These are phyloP conservation scores for Spinellus fusiger DNA, from an alignment of 192 early-diverging fungal genomes.

Conservation along the genomic window DNA sequence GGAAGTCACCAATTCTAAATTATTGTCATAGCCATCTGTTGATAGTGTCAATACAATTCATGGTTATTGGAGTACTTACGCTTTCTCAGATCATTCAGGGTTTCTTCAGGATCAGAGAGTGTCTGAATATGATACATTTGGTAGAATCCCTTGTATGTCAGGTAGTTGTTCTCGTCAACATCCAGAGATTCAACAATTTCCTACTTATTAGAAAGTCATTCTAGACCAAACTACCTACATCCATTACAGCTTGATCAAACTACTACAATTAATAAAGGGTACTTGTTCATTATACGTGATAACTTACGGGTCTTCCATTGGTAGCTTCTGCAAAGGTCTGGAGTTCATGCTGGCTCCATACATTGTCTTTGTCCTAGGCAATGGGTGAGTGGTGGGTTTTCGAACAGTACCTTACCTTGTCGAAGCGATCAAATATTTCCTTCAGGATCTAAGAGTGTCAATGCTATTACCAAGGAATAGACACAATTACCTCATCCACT, in stretches of 20 bases:
- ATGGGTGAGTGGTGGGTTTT: background rate
- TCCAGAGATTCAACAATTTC: constrained; percentile 70
- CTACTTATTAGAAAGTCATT: constrained; percentile 13
- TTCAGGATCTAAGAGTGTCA: constrained; percentile 16
- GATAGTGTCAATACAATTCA: background rate
- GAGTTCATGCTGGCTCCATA: constrained; percentile 36
- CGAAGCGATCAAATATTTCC: constrained; percentile 33
- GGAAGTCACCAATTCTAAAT: constrained; percentile 39
- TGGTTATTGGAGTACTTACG: constrained; percentile 22
- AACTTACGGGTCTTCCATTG: constrained; percentile 42
- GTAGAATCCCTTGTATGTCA: constrained; percentile 68
- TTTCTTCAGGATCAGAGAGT: constrained; percentile 60
- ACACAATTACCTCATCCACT: constrained; percentile 9
- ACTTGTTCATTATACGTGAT: background rate
- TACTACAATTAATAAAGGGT: background rate
- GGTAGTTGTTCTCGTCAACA: constrained; percentile 49
- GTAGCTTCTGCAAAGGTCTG: constrained; percentile 45
- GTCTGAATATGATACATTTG: constrained; percentile 79
- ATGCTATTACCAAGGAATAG: background rate
- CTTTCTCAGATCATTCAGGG: constrained; percentile 68
- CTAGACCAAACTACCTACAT: constrained; percentile 1
- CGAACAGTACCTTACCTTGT: constrained; percentile 17
- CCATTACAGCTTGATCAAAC: constrained; percentile 9
- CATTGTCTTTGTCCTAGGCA: constrained; percentile 35
- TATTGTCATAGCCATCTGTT: constrained; percentile 48